Base-by-base conservation (phyloP, 2,329 filamentous ascomycete genomes). In the Dothideomycetidae sp. region DNA sequence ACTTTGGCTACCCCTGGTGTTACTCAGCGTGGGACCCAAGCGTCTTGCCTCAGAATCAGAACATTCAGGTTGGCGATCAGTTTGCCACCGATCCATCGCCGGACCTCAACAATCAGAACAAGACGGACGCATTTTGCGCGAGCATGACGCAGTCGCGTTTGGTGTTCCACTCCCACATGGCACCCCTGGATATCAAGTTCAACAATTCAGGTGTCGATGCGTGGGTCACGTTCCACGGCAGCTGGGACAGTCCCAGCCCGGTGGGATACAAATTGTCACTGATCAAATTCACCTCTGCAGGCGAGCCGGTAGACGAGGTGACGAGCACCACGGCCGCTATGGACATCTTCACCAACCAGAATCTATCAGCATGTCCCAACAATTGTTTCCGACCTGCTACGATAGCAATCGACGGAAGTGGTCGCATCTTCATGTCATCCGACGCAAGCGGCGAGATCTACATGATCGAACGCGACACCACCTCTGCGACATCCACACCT, bases 1-100 rank as follows among this genome's bases (percentile, higher is more conserved):
- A 82, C 54, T 78, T 77, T 49, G 80, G 79, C 14, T 85, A 83
- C 50, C 80, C 80, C 2, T 57, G 64, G 31, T 84, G 80, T 59
- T 79, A 74, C 48, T 63, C 78, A 1, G 62, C 77, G 5, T 83
- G 78, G 77, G 63, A 70, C 41, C 66, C 70, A 0, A 49, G 57
- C 10, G 54, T 58, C 15, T 58, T 70, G 49, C 80, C 44, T 43
- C 48, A 64, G 21, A 66, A 65, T 36, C 44, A 50, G 17, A 58
- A 58, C 11, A 48, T 66, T 28, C 40, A 56, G 11, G 58, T 66
- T 4, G 68, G 68, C 7, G 56, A 55, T 17, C 66, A 70, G 43
- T 69, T 70, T 46, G 66, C 64, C 5, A 63, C 68, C 17, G 60
- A 56, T 18, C 48, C 52, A 7, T 13, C 13, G 15, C n/a, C 29